Evolutionary conservation across 352 stramenopile genomes (phyloP).

Genomic region (Phytophthora pluvialis): DNA sequence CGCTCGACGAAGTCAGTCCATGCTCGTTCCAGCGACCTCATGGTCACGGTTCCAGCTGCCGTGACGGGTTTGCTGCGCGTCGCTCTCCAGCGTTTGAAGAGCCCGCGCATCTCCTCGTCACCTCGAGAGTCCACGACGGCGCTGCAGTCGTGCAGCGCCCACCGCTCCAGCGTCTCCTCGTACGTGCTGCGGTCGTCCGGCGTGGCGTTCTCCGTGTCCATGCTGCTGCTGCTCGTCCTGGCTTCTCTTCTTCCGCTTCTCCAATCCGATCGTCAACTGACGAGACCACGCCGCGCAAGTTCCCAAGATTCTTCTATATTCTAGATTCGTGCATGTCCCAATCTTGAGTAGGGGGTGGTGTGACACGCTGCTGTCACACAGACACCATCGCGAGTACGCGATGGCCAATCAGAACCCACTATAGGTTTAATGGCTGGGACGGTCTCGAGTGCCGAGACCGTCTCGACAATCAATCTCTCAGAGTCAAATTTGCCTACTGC

Average conservation of each 20-base stretch:
- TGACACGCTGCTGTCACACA: conserved; percentile 5
- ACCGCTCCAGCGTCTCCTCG: not conserved
- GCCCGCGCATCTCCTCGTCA: not conserved
- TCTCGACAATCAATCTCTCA: conserved; percentile 2
- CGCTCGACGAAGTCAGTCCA: not conserved
- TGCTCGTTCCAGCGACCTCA: not conserved
- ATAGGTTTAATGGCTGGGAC: conserved; percentile 6
- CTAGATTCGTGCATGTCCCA: not conserved
- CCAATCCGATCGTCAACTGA: not conserved
- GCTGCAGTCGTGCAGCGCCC: not conserved
- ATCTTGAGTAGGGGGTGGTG: conserved; percentile 4
- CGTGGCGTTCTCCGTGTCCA: not conserved
- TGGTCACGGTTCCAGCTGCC: not conserved
- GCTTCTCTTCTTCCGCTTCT: not conserved
- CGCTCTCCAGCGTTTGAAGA: not conserved
- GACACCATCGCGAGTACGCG: not conserved
- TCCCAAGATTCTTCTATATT: not conserved
- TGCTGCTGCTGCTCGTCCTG: not conserved
- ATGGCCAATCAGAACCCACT: not conserved
- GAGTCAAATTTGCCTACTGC: conserved; percentile 8
- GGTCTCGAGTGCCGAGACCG: not conserved
- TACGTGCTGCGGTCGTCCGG: not conserved
- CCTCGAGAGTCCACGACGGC: not conserved
- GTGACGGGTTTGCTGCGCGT: not conserved
- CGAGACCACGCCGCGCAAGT: not conserved